A percentile compares a stretch with the other conserved stretches of the same genome.
phyloP scores from a whole-genome alignment of 148 eudicot species.

The Rhododendron griersonianum region DNA sequence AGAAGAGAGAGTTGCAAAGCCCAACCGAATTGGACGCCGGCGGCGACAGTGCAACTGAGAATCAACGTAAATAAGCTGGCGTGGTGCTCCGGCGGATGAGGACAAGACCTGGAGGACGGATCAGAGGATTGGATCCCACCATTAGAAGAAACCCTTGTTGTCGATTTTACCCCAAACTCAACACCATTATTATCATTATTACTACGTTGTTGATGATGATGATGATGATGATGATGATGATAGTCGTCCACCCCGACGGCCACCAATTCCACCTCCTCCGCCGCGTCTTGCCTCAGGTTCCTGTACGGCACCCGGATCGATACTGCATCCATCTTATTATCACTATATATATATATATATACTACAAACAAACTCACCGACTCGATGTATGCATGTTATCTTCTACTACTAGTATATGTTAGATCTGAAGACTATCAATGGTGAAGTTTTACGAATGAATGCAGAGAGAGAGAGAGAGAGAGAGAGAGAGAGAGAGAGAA shows the following conservation, averaged over 20 bases:
- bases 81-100: constrained; percentile 13
- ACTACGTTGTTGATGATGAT: neutral
- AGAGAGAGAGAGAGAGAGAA: neutral
- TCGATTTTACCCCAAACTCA: neutral
- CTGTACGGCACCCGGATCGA: constrained; percentile 39
- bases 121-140: constrained; percentile 3
- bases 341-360: neutral
- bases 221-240: neutral
- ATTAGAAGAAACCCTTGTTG: neutral
- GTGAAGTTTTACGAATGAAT: neutral
- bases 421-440: neutral
- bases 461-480: neutral
- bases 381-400: neutral
- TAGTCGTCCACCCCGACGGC: neutral
- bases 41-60: constrained; percentile 78
- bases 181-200: neutral
- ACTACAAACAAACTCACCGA: neutral
- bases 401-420: neutral
- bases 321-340: constrained; percentile 19
- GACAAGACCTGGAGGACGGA: neutral
- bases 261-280: constrained; percentile 34
- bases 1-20: constrained; percentile 91
- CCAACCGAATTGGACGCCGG: constrained; percentile 94
- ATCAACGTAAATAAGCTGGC: constrained; percentile 52
- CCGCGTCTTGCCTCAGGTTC: constrained; percentile 18